Evolutionary conservation across 495 filamentous ascomycete genomes (phyloP), one percentile per base, ranked within the genome.

Genomic region (Penicillium canariense): DNA sequence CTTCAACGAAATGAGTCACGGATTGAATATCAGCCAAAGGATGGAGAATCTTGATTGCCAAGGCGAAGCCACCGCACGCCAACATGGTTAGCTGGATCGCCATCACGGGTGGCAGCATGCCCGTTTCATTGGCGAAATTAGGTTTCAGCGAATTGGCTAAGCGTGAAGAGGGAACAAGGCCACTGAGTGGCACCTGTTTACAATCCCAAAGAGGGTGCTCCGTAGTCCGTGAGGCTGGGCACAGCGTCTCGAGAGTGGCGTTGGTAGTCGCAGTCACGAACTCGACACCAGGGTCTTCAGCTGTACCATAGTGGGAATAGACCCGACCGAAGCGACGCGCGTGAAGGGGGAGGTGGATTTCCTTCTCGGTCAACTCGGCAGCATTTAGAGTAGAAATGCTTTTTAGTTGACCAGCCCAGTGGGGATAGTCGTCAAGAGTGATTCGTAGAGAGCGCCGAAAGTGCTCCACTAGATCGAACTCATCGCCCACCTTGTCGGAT

Each of bases 21-120:
- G 73, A 40, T 25, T 72, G 61, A 3, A 77, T 76, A 61, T 84
- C 81, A 1, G 73, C 72, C 5, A 82, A 59, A 14, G 70, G 69
- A 57, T 84, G 80, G 0, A 74, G 66, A 1, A 78, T 48, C 34
- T 68, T 72, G 17, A 77, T 61, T 26, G 70, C 66, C 5, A 82
- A 35, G 2, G 69, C 70, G 34, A 69, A 71, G 3, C 74, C 77
- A 7, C 75, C 76, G 38, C 68, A 73, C 10, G 59, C 61, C 38
- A 78, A 69, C 2, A 54, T 54, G 0, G 69, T 80, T 7, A 80
- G 9, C 48, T 75, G 74, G 28, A 76, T 58, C 22, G 64, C 62
- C 52, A 74, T 60, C 5, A 56, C 59, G 0, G 77, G 76, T 4
- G 22, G 54, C 15, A 61, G 27, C 3, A 51, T 12, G 25, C 51